These are phyloP conservation scores for Phytopythium litorale DNA, from an alignment of 352 stramenopile species.

Conservation along the genomic window DNA sequence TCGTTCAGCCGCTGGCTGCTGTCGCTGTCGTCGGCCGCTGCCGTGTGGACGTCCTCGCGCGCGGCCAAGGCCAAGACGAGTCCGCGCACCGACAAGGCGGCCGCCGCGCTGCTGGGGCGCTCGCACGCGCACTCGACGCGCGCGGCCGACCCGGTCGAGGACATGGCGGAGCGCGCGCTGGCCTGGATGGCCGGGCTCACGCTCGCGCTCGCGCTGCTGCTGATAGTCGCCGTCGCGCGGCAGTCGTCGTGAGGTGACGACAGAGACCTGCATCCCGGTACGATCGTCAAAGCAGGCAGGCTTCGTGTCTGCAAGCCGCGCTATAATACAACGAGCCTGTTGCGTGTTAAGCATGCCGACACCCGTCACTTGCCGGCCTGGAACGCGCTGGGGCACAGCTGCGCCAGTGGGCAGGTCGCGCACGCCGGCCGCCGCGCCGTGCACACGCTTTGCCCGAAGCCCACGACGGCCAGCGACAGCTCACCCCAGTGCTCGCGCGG, in stretches of 20 bases:
- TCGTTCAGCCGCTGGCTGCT: conserved; percentile 21
- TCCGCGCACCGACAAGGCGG: conserved; percentile 16
- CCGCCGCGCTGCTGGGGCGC: conserved; percentile 11
- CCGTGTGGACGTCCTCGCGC: background rate
- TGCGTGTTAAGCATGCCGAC: background rate
- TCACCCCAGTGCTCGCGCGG: conserved; percentile 48
- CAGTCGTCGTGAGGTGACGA: conserved; percentile 16
- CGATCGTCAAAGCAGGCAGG: background rate
- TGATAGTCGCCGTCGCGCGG: conserved; percentile 29
- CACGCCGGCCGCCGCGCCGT: conserved; percentile 52
- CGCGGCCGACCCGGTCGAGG: conserved; percentile 23
- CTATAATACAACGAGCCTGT: background rate
- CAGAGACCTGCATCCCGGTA: no score
- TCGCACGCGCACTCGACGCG: conserved; percentile 10
- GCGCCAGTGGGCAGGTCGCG: conserved; percentile 42
- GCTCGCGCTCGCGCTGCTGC: conserved; percentile 22
- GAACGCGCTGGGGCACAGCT: conserved; percentile 52
- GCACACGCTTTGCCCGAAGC: conserved; percentile 72
- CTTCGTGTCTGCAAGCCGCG: background rate
- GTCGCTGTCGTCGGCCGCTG: conserved; percentile 21
- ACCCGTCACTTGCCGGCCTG: conserved; percentile 9
- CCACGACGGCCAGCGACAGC: conserved; percentile 63
- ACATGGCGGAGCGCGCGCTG: conserved; percentile 30
- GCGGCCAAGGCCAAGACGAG: conserved; percentile 6
- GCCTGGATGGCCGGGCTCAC: conserved; percentile 26